Base-by-base conservation (phyloP, 805 yeast species). In the Metschnikowia baotianmanensis region DNA sequence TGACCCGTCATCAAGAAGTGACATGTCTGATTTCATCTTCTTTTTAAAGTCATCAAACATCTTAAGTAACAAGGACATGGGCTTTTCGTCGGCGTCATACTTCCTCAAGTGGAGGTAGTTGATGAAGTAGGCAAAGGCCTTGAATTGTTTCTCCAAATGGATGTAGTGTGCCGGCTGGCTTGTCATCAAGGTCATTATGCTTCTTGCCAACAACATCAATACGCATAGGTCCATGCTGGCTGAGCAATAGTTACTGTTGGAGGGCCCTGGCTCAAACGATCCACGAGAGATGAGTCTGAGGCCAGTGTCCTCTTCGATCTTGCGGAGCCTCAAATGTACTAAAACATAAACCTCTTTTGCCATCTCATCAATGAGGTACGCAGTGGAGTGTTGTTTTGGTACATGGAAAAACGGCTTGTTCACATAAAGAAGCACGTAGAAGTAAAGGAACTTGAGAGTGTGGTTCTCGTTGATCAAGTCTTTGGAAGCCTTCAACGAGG, bases 401-500 rank as follows among this genome's bases (percentile, higher is more conserved):
- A 51, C 48, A 17, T 50, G 55, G 33, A 49, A 36, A 38, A 51
- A 51, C 3, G 55, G 55, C 38, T 51, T 51, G 40, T 51, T 51
- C 38, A 51, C 30, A 24, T 44, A 51, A 16, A 51, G 26, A 20
- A 51, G 36, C 9, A 49, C 21, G 36, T 47, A 45, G 43, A 44
- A 48, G 39, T 46, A 51, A 26, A 47, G 35, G 21, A 32, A 40
- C 39, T 49, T 48, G 45, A 51, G 37, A 6, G 42, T 34, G 41
- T 51, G 55, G 27, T 51, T 51, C n/a, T 45, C 47, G n/a, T 25
- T 28, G 9, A 40, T 44, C 32, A 48, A 37, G 18, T 45, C 29
- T 20, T 36, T 37, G 16, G 48, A 48, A 3, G 45, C 22, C 22
- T 43, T 42, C 43, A 48, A 30, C 15, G 49, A 43, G 12, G 45